phyloP scores from a whole-genome alignment of 257 asterid species.

The Handroanthus guayacan region DNA sequence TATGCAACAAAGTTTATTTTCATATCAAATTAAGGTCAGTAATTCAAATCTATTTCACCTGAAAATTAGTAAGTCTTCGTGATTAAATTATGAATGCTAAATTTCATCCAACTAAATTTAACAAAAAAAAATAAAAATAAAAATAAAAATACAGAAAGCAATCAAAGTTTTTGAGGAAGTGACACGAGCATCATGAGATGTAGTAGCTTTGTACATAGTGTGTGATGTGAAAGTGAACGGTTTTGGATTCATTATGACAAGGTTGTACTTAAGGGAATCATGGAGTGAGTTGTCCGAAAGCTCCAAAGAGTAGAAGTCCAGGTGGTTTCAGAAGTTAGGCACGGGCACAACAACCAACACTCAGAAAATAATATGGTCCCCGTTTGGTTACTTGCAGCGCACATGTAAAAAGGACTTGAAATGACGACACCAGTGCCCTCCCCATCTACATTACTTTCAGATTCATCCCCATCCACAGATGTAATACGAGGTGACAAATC shows the following conservation, averaged over 20 bases:
- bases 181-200: neutral
- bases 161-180: neutral
- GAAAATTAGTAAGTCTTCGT: no score
- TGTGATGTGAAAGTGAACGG: neutral
- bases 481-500: no score
- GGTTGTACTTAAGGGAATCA: constrained; percentile 16
- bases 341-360: neutral
- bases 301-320: constrained; percentile 16
- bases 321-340: constrained; percentile 32
- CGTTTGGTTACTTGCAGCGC: neutral
- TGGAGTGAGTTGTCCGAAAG: constrained; percentile 13
- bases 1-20: no score
- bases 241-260: neutral
- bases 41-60: no score
- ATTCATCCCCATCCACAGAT: neutral
- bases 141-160: neutral
- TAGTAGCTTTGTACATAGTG: neutral
- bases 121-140: no score
- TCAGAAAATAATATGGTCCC: constrained; percentile 28
- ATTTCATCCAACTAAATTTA: no score
- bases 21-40: no score
- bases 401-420: constrained; percentile 38
- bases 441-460: neutral
- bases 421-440: constrained; percentile 14
- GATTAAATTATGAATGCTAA: no score